Percentiles rank a stretch among this genome's conserved stretches.
phyloP scores from a whole-genome alignment of 257 asterid species.

The Ajuga chamaepitys region DNA sequence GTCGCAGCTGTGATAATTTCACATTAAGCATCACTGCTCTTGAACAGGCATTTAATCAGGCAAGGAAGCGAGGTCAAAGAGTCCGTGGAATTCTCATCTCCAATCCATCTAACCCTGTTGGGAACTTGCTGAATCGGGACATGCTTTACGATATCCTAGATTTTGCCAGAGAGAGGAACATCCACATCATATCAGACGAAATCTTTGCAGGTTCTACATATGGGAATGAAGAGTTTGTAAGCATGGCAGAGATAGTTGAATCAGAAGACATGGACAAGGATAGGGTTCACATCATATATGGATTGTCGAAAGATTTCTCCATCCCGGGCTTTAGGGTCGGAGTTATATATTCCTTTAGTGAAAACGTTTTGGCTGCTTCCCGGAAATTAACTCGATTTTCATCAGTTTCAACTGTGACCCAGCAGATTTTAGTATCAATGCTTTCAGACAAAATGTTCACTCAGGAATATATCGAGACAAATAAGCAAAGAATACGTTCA shows the following conservation, averaged over 20 bases:
- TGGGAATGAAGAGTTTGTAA: slow-evolving; percentile 73
- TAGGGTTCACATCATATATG: slow-evolving; percentile 85
- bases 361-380: slow-evolving; percentile 76
- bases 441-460: slow-evolving; percentile 67
- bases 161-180: slow-evolving; percentile 84
- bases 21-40: slow-evolving; percentile 62
- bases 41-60: slow-evolving; percentile 83
- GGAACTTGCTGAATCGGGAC: slow-evolving; percentile 54
- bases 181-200: slow-evolving; percentile 91
- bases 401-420: slow-evolving; percentile 82
- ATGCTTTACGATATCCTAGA: slow-evolving; percentile 48
- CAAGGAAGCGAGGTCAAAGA: slow-evolving; percentile 87
- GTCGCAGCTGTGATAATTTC: slow-evolving; percentile 87
- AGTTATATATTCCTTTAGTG: slow-evolving; percentile 68
- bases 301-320: slow-evolving; percentile 79
- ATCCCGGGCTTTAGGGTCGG: slow-evolving; percentile 95
- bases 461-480: slow-evolving; percentile 43
- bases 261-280: slow-evolving; percentile 62
- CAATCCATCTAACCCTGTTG: slow-evolving; percentile 91
- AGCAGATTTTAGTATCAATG: slow-evolving; percentile 63
- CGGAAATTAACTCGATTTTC: slow-evolving; percentile 71
- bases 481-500: slow-evolving; percentile 47
- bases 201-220: slow-evolving; percentile 74
- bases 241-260: slow-evolving; percentile 85
- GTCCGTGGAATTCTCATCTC: slow-evolving; percentile 84